These are phyloP conservation scores for Paraleonurus japonicus DNA, from an alignment of 257 asterid genomes.

Conservation along the genomic window DNA sequence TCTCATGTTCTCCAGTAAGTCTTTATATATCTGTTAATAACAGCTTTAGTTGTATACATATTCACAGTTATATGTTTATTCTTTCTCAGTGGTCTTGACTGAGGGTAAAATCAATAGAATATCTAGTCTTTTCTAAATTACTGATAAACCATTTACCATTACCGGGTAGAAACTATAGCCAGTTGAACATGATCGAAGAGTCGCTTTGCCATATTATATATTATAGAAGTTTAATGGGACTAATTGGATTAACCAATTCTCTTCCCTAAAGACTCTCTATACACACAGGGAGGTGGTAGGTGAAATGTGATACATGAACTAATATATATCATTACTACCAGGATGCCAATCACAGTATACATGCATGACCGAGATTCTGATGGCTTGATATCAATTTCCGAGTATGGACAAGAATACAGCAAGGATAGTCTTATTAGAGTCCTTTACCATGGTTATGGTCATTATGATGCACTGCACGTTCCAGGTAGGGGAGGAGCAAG, in stretches of 20 bases:
- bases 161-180: not conserved
- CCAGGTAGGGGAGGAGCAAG: constrained; percentile 49
- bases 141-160: not conserved
- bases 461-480: constrained; percentile 76
- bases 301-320: constrained; percentile 16
- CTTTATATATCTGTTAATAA: not conserved
- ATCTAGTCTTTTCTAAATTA: not conserved
- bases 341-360: constrained; percentile 95
- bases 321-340: constrained; percentile 27
- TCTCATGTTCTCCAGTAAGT: constrained; percentile 90
- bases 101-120: not conserved
- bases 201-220: not conserved
- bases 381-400: constrained; percentile 85
- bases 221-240: not conserved
- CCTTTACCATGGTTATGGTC: constrained; percentile 87
- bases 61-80: not conserved
- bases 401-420: constrained; percentile 89
- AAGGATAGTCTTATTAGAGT: constrained; percentile 72
- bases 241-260: not conserved
- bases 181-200: not conserved
- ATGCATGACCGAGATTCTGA: constrained; percentile 64
- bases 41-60: not conserved
- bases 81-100: constrained; percentile 7
- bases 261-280: too few relatives aligned
- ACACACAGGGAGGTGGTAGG: not conserved